Evolutionary conservation across 805 yeast genomes (phyloP), one percentile per base, ranked within the genome.

Genomic region (Candida orba): DNA sequence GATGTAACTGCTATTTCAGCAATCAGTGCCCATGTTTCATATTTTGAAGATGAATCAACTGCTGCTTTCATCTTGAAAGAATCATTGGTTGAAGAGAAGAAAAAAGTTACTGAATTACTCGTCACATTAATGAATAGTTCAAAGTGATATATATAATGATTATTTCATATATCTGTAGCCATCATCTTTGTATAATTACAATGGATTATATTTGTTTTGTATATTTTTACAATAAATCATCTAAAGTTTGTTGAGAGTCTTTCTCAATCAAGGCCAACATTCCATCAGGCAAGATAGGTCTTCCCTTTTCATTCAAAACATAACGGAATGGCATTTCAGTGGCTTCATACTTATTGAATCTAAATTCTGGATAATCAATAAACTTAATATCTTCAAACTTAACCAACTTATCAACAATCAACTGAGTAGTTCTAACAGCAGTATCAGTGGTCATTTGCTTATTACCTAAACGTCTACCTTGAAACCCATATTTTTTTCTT

Each of bases 251-350:
- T 51, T 86, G 90, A 3, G 95, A 80, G 57, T 91, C 99, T 51
- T 76, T 76, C 58, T 82, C 81, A 56, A 91, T 91, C 60, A 91
- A 72, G 29, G 81, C 81, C 44, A 87, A 67, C 98, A 91, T 91
- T 0, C 98, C 98, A 44, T 76, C 75, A 1, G 99, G 99, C 57
- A 91, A 69, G 10, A 93, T 84, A 1, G 99, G 98, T 48, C 76
- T 73, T 4, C 77, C 78, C 1, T 72, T 53, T 0, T 57, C 61
- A 53, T 84, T 85, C 46, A 81, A 65, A 15, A 91, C 83, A 56
- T 91, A 91, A 59, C 99, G 74, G 68, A 91, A 91, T 3, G 99
- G 99, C 99, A 91, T 91, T 60, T 91, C 97, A 0, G 96, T 89
- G 4, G 95, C 85, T 64, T 93, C 99, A 57, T 85, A 78, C 60